Base-by-base conservation (phyloP, 768 basidiomycete species). In the Dioszegia hungarica region DNA sequence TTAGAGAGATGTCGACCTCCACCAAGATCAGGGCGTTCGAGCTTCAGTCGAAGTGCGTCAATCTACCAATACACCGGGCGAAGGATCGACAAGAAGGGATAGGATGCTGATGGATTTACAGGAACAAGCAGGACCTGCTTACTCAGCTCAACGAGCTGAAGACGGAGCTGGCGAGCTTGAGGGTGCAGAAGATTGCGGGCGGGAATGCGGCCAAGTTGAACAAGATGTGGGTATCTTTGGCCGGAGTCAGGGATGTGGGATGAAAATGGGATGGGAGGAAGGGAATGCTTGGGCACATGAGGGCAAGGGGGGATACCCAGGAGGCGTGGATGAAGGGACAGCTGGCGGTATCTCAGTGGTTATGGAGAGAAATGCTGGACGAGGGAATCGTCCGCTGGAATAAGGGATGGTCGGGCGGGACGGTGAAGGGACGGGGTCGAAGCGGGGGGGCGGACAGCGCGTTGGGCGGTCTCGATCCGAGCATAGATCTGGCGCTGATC, bases 181-280 rank as follows among this genome's bases (percentile, higher is more conserved):
- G 94, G 73, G 95, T 99, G 63, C 91, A 95, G 83, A 97, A 97
- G 84, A 90, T 94, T 74, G 89, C 90, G 60, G 92, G 92, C 73
- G 91, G 92, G 31, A 89, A 90, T 67, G 87, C 93, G 57, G 86
- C 90, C 56, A 98, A 98, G 81, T 83, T 99, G 68, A 93, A 90
- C 73, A 91, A 89, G 82, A 98, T 99, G 95, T 99, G 78, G 72
- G 54, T 56, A 47, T 64, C 45, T 25, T 43, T 20, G 31, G 24
- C 1, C 45, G 43, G 45, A 50, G 31, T 53, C 4, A 17, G 43
- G 45, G 36, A 29, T 15, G 10, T 37, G 38, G n/a, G 39, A n/a
- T 8, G 39, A 28, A 39, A 22, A 36, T 28, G 20, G 12, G 3
- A 31, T n/a, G 11, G 54, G 47, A 34, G 39, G 6, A 43, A 17